These are phyloP conservation scores for Quercus bicolor DNA, from an alignment of 306 rosid species.

Conservation along the genomic window DNA sequence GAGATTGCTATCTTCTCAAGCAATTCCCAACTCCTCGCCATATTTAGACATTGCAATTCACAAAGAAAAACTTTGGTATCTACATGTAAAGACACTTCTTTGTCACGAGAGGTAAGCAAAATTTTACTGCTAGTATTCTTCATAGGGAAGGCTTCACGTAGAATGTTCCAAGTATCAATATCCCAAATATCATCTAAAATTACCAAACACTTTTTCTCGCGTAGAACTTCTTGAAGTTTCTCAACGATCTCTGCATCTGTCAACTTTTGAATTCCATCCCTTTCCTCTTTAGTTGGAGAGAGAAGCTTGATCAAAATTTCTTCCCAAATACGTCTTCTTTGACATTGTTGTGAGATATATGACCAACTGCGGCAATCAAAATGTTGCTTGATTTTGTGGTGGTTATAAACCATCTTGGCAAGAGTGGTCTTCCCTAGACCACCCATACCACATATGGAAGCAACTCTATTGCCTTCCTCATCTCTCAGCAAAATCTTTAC, in stretches of 20 bases:
- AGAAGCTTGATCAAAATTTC: not conserved
- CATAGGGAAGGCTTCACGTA: not conserved
- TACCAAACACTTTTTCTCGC: not conserved
- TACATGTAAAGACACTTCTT: not conserved
- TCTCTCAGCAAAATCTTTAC: no score
- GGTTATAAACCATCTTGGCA: slow-evolving; percentile 10
- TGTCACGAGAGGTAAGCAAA: not conserved
- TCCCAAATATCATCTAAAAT: slow-evolving; percentile 24
- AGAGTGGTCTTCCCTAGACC: slow-evolving; percentile 27
- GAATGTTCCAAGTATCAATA: not conserved
- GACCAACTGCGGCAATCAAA: slow-evolving; percentile 2
- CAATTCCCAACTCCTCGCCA: not conserved
- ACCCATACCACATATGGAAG: slow-evolving; percentile 22
- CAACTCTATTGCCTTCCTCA: no score
- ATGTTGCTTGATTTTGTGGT: not conserved
- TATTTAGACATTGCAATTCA: not conserved
- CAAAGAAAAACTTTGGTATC: not conserved
- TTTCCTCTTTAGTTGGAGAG: not conserved
- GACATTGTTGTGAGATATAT: slow-evolving; percentile 7
- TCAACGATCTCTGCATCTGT: not conserved
- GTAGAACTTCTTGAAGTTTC: not conserved
- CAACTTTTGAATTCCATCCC: not conserved
- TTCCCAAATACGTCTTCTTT: not conserved
- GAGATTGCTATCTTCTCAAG: not conserved
- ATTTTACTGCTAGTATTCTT: not conserved